Base-by-base conservation (phyloP, 176 grass and related monocot genomes). In the Zoysia japonica region DNA sequence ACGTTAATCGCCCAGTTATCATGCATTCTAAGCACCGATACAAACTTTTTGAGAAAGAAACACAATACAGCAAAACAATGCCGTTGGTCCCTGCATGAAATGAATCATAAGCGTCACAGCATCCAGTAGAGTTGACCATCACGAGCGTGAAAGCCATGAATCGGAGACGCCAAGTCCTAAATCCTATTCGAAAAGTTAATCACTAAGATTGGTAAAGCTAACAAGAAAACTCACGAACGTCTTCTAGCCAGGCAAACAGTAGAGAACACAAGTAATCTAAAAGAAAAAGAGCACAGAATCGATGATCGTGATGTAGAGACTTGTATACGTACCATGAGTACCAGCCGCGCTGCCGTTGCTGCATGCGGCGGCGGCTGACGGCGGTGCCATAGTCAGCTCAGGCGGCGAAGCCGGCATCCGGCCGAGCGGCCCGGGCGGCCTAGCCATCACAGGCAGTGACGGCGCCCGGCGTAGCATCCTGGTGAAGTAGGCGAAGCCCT, bases 401-500 rank as follows among this genome's bases (percentile, higher is more conserved):
- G 63, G 79, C 40, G n/a, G 17, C 11, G 44, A 46, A 1, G 48
- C 2, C 40, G 77, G 65, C 39, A 68, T 7, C 3, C 47, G 47
- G 59, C 7, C 13, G 77, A 13, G 61, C 43, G 52, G 76, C 63
- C 28, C 28, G 12, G 75, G 50, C 1, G 51, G 36, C 46, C 68
- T 59, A 64, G 63, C 1, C 36, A 82, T 44, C 43, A 81, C 5
- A 60, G 82, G 78, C 66, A 78, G 83, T 64, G 84, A 81, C 63
- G 56, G 88, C 3, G 74, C 72, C 9, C 67, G 87, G 80, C 77
- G 89, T 51, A 97, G 77, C 2, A 90, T 60, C 81, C 65, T 88
- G 81, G 40, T 67, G 82, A 92, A 91, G 89, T 91, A 93, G 40
- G 87, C 89, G 71, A 93, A 97, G 68, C 78, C 86, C 57, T 91